Conservation (phyloP, 495 filamentous ascomycete genomes). For the Cercophora newfieldiana region DNA sequence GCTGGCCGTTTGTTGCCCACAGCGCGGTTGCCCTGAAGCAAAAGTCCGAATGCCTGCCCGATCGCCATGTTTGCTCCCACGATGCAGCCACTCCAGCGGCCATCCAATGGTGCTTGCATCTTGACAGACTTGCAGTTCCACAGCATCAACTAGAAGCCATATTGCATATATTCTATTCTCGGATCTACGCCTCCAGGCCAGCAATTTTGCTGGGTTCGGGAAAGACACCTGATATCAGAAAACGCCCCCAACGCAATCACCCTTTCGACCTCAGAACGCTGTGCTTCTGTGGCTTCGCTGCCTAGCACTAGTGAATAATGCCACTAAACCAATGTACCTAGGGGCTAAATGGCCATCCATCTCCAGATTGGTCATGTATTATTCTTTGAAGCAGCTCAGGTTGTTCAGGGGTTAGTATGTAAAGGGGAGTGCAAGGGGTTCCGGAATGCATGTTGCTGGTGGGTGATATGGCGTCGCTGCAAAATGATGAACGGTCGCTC, state of each 20-base stretch:
- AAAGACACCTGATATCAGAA: background rate
- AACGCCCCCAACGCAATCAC: background rate
- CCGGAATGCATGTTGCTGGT: too few relatives aligned
- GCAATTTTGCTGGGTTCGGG: background rate
- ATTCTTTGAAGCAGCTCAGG: too few relatives aligned
- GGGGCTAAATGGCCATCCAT: too few relatives aligned
- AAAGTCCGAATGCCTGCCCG: background rate
- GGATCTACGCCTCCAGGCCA: background rate
- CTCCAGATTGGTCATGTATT: too few relatives aligned
- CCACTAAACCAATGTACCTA: too few relatives aligned
- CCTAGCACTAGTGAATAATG: background rate
- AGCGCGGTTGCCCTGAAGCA: background rate
- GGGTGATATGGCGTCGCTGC: too few relatives aligned
- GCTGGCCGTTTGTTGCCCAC: too few relatives aligned
- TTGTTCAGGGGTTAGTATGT: too few relatives aligned
- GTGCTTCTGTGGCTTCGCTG: background rate
- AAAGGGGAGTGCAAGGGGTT: too few relatives aligned
- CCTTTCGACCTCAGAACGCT: background rate
- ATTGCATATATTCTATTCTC: background rate
- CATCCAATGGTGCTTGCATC: background rate
- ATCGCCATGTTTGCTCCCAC: background rate
- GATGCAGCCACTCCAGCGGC: background rate
- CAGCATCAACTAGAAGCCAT: background rate
- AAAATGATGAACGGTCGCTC: background rate
- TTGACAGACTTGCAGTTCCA: background rate